Base-by-base conservation (phyloP, 2,329 filamentous ascomycete genomes). In the Neonectria neomacrospora region DNA sequence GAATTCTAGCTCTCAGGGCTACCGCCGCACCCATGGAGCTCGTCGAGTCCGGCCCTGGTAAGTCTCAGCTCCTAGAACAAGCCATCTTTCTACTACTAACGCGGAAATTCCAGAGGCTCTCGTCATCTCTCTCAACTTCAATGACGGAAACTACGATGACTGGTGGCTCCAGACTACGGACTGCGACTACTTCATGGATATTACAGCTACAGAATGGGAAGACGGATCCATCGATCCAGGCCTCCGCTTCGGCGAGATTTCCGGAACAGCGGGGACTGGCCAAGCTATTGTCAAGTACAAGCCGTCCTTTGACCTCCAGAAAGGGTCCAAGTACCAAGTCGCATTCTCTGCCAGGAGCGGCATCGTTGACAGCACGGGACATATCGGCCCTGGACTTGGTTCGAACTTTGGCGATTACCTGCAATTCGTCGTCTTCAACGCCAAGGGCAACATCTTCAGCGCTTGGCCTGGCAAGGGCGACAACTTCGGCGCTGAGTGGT, bases 221-320 rank as follows among this genome's bases (percentile, higher is more conserved):
- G 42, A 54, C n/a, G 50, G 41, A 12, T 16, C n/a, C 11, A 3
- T 60, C 11, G 20, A 51, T 2, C 18, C 30, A 20, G 50, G 26
- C 28, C 50, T 60, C 28, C 48, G 57, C 22, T n/a, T 60, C 23
- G 48, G 39, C 28, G 57, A 60, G 26, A n/a, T 54, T 20, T 41
- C 39, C 22, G 28, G 26, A 8, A 28, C 30, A 4, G 28, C 11
- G 1, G 50, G 30, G 12, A 50, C 22, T 3, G 54, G 47, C 8
- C 44, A 48, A 28, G 50, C 16, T 5, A 45, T 28, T 18, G 41
- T 54, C 16, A 42, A 39, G 23, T 60, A 54, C 30, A 26, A 26
- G 18, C 57, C 57, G 3, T 23, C 18, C 3, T 39, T 60, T 16
- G 20, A 47, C 14, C 41, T 60, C 2, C 22, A 60, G 16, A n/a